Evolutionary conservation across 345 rosid species (phyloP).

Genomic region (Linum trigynum): DNA sequence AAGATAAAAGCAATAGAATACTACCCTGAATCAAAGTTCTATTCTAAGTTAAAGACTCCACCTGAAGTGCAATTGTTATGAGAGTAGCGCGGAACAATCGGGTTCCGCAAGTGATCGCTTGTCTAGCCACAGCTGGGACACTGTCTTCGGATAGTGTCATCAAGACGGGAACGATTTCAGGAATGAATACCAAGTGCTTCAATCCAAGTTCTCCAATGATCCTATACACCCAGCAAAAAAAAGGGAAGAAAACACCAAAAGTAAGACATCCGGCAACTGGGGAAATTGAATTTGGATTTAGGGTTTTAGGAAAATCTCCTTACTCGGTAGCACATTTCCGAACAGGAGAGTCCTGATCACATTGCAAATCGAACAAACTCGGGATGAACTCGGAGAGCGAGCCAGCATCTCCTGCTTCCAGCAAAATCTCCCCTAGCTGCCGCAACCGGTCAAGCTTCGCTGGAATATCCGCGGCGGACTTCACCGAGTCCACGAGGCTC

Average conservation of each 20-base stretch:
- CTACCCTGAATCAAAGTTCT: slow-evolving; percentile 3
- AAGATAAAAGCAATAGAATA: neutral
- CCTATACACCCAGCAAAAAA: slow-evolving; percentile 26
- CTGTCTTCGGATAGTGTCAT: slow-evolving; percentile 57
- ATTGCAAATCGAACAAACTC: neutral
- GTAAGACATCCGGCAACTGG: neutral
- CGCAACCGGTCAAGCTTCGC: neutral
- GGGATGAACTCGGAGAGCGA: neutral
- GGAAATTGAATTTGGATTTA: neutral
- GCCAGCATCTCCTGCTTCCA: neutral
- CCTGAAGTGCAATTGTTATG: slow-evolving; percentile 59
- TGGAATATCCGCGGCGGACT: neutral
- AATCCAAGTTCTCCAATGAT: slow-evolving; percentile 72
- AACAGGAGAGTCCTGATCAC: neutral
- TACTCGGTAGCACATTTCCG: neutral
- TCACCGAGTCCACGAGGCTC: neutral
- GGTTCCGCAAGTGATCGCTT: slow-evolving; percentile 59
- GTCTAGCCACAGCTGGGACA: slow-evolving; percentile 84
- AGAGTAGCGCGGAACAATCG: slow-evolving; percentile 57
- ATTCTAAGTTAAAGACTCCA: slow-evolving; percentile 9
- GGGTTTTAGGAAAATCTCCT: slow-evolving; percentile 7
- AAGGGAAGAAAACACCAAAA: no score
- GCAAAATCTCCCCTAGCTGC: neutral
- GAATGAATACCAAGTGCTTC: slow-evolving; percentile 58
- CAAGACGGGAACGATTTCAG: slow-evolving; percentile 67